Evolutionary conservation across 176 grass and related monocot genomes (phyloP), one percentile per base, ranked within the genome.

Genomic region (Luzula sylvatica): DNA sequence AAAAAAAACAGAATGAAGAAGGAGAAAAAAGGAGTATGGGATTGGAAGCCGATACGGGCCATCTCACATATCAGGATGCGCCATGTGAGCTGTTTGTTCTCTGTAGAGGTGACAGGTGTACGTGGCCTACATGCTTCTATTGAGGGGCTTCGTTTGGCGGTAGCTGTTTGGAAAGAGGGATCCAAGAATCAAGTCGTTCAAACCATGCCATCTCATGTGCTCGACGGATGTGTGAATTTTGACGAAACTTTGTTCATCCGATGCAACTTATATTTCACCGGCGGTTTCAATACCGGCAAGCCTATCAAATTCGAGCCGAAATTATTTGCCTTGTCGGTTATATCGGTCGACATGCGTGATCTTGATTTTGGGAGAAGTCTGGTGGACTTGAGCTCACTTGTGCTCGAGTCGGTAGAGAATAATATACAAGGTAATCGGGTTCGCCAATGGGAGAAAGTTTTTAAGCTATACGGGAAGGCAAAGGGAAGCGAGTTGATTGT

Each of bases 41-140:
- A 43, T 44, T 98, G 92, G 92, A 83, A 66, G 74, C 75, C 92
- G 15, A 53, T 98, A n/a, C 81, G 85, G 42, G 81, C 60, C 16
- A 65, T 98, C 4, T 66, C 85, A 3, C 85, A 73, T 58, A 48
- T 98, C 23, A 69, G 71, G 39, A 98, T 75, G 81, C 85, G 71
- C 8, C 74, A 60, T 4, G 47, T 78, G n/a, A 79, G 56, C 1
- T 98, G 85, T 52, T 68, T 98, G 3, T 86, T 98, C 65, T 86
- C 81, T 1, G 24, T 90, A 5, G 85, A 98, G 61, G 78, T 85
- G 1, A 41, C 72, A 26, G 26, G 64, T 1, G 68, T 74, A 39
- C 72, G 58, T 14, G 67, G 75, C 60, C 18, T 80, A 8, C 85
- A 84, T 25, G 72, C 20, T 2, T 60, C 78, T 17, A 56, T 58